phyloP scores from a whole-genome alignment of 768 basidiomycete species.

The Macrolepiota fuliginosa region DNA sequence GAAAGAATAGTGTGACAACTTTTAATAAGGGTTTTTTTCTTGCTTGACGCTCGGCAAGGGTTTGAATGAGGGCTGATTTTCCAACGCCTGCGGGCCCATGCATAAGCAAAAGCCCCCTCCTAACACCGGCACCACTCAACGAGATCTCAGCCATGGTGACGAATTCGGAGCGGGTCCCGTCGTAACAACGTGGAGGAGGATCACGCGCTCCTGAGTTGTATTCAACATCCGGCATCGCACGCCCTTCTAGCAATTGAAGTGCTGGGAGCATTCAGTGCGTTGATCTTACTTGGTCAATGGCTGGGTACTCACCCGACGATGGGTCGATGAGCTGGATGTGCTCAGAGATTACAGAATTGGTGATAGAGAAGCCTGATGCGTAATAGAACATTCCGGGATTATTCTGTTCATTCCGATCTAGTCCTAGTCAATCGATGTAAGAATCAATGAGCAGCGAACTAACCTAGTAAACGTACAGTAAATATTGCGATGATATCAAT shows the following conservation, averaged over 20 bases:
- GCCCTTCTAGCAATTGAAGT: neutral
- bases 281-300: no score
- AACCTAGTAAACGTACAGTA: no score
- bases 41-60: neutral
- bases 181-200: neutral
- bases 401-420: no score
- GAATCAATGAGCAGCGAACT: no score
- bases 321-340: no score
- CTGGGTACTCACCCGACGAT: no score
- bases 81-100: neutral
- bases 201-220: neutral
- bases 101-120: neutral
- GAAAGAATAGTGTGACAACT: neutral
- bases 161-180: neutral
- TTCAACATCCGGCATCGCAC: neutral
- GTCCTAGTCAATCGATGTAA: no score
- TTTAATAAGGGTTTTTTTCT: neutral
- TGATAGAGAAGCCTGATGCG: no score
- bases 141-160: neutral
- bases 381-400: no score
- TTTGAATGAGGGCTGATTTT: neutral
- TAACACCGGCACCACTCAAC: neutral
- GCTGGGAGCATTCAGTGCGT: neutral
- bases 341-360: no score
- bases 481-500: no score